Evolutionary conservation across 148 eudicot genomes (phyloP).

Genomic region (Rhododendron vialii): DNA sequence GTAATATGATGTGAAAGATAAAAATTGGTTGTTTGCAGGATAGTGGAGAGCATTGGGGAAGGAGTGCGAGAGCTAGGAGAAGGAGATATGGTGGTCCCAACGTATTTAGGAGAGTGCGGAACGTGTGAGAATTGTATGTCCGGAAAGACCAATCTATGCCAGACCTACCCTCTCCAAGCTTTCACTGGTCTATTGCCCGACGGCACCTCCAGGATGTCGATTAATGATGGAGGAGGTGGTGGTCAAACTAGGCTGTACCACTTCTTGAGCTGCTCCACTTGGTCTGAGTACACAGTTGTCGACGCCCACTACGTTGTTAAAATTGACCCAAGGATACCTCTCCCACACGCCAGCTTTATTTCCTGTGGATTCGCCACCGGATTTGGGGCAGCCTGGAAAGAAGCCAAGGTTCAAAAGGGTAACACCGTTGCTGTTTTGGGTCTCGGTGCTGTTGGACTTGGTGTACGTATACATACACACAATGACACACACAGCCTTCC

Average conservation of each 20-base stretch:
- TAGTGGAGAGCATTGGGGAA: slow-evolving; percentile 47
- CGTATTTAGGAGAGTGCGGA: slow-evolving; percentile 37
- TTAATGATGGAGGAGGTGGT: neutral
- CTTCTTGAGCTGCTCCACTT: slow-evolving; percentile 40
- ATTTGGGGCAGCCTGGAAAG: slow-evolving; percentile 43
- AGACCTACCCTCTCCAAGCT: slow-evolving; percentile 13
- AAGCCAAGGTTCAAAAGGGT: slow-evolving; percentile 26
- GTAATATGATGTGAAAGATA: too few species aligned
- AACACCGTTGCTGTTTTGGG: slow-evolving; percentile 49
- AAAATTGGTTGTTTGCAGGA: slow-evolving; percentile 14
- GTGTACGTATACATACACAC: slow-evolving; percentile 19
- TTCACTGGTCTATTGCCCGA: slow-evolving; percentile 33
- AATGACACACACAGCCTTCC: too few species aligned
- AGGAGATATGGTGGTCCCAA: slow-evolving; percentile 43
- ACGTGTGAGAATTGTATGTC: slow-evolving; percentile 35
- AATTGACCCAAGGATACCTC: slow-evolving; percentile 26
- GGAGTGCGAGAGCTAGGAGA: slow-evolving; percentile 25
- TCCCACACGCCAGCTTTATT: slow-evolving; percentile 42
- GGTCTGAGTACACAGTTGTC: slow-evolving; percentile 41
- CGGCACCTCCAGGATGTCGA: slow-evolving; percentile 34
- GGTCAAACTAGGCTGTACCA: slow-evolving; percentile 23
- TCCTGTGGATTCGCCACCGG: slow-evolving; percentile 50
- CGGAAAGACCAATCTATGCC: slow-evolving; percentile 31
- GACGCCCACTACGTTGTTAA: slow-evolving; percentile 35
- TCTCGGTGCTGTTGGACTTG: slow-evolving; percentile 60